Conservation (phyloP, 495 filamentous ascomycete genomes). For the Sordaria brevicollis region DNA sequence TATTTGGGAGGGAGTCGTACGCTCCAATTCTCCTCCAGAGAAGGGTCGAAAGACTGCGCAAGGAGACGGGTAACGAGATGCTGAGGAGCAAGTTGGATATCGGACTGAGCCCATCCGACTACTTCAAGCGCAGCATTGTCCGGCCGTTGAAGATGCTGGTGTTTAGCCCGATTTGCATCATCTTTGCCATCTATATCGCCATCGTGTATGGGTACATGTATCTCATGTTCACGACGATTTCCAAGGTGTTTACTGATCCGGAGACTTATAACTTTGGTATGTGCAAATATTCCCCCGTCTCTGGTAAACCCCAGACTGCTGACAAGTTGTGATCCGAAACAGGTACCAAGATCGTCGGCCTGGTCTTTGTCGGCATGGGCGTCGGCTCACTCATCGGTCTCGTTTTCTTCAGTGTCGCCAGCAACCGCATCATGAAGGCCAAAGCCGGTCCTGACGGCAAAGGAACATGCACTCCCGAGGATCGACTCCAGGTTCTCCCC, state of each 20-base stretch:
- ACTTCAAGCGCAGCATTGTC: conserved; percentile 30
- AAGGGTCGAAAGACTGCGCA: conserved; percentile 39
- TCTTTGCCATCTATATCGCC: conserved; percentile 60
- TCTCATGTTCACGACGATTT: conserved; percentile 60
- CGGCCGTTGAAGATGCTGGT: conserved; percentile 43
- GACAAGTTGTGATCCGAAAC: neutral
- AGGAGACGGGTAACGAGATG: conserved; percentile 33
- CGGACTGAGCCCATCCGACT: conserved; percentile 30
- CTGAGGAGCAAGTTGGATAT: conserved; percentile 41
- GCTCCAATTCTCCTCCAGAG: conserved; percentile 46
- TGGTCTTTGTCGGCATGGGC: conserved; percentile 31
- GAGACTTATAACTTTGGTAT: neutral
- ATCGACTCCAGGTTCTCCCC: conserved; percentile 42
- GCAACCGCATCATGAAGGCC: conserved; percentile 20
- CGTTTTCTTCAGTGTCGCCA: conserved; percentile 18
- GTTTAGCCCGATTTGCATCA: conserved; percentile 50
- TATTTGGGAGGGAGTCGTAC: conserved; percentile 53
- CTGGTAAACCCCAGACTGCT: neutral
- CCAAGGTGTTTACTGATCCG: conserved; percentile 37
- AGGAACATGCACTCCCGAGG: conserved; percentile 30
- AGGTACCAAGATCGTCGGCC: conserved; percentile 17
- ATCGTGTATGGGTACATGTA: conserved; percentile 68
- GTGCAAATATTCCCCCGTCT: neutral
- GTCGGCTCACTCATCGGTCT: conserved; percentile 27
- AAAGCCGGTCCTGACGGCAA: conserved; percentile 21